Conservation (phyloP, 169 alveolate genomes). For the Cardiosporidium cionae region DNA sequence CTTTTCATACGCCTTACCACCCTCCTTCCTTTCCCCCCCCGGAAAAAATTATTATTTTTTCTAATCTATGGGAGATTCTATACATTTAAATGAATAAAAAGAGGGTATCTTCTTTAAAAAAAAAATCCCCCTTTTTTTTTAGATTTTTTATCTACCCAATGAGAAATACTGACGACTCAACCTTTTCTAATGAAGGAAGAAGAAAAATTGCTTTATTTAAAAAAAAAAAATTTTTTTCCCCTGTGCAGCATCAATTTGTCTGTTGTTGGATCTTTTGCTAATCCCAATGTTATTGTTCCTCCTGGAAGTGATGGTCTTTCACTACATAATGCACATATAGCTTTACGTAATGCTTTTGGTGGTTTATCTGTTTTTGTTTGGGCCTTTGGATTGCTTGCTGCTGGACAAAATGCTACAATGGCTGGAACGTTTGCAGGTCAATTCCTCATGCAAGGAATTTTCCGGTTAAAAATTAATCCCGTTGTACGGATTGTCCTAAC, state of each 20-base stretch:
- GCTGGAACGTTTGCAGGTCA: constrained; percentile 32
- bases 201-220: too few relatives aligned
- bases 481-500: constrained; percentile 1
- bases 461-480: not conserved
- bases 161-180: too few relatives aligned
- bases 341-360: constrained; percentile 9
- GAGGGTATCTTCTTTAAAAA: too few relatives aligned
- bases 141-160: too few relatives aligned
- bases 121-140: too few relatives aligned
- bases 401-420: constrained; percentile 27
- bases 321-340: constrained; percentile 4
- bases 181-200: too few relatives aligned
- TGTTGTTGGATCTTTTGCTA: constrained; percentile 18
- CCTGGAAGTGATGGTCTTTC: not conserved
- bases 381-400: constrained; percentile 20
- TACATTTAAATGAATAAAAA: too few relatives aligned
- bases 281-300: not conserved
- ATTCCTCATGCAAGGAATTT: constrained; percentile 19
- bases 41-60: too few relatives aligned
- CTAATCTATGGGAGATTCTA: too few relatives aligned
- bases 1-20: too few relatives aligned
- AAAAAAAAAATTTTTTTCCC: too few relatives aligned
- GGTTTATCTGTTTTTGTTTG: not conserved
- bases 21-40: too few relatives aligned
- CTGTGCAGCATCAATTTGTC: constrained; percentile 2